Evolutionary conservation across 2,329 filamentous ascomycete species (phyloP).

Genomic region (Chaetomium strumarium): DNA sequence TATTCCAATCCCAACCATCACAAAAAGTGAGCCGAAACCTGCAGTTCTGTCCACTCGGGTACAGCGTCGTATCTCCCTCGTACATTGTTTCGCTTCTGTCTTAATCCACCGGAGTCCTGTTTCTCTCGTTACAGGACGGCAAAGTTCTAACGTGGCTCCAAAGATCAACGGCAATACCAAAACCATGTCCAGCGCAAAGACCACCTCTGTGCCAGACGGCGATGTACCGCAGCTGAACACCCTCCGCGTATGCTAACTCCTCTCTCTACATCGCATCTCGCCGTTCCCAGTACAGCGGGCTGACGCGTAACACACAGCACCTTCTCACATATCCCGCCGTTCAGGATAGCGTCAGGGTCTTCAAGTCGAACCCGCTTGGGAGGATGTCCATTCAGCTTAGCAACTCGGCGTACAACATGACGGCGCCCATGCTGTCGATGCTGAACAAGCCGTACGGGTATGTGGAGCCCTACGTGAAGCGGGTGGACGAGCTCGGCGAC

Average conservation of each 20-base stretch:
- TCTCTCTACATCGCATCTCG: background rate
- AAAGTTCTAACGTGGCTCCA: background rate
- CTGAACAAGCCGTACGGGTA: slow-evolving; percentile 74
- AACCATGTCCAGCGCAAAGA: slow-evolving; percentile 7
- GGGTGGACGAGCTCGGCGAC: slow-evolving; percentile 72
- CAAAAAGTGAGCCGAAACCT: too few species aligned
- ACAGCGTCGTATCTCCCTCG: too few species aligned
- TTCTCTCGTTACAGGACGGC: background rate
- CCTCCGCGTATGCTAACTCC: slow-evolving; percentile 9
- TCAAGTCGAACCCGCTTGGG: slow-evolving; percentile 77
- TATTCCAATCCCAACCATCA: too few species aligned
- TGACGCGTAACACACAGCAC: slow-evolving; percentile 52
- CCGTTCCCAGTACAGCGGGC: background rate
- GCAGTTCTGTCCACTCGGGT: too few species aligned
- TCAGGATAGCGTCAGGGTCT: slow-evolving; percentile 67
- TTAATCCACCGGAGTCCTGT: background rate
- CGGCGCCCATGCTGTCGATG: slow-evolving; percentile 75
- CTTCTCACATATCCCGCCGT: slow-evolving; percentile 79
- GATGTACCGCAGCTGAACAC: slow-evolving; percentile 10
- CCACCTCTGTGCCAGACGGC: slow-evolving; percentile 8
- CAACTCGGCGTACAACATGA: slow-evolving; percentile 66
- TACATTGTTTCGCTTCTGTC: too few species aligned
- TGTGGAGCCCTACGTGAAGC: slow-evolving; percentile 76
- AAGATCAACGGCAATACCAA: background rate
- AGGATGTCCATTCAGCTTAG: slow-evolving; percentile 74